Conservation (phyloP, 352 stramenopile species). For the Phytopythium chamaehyphon region DNA sequence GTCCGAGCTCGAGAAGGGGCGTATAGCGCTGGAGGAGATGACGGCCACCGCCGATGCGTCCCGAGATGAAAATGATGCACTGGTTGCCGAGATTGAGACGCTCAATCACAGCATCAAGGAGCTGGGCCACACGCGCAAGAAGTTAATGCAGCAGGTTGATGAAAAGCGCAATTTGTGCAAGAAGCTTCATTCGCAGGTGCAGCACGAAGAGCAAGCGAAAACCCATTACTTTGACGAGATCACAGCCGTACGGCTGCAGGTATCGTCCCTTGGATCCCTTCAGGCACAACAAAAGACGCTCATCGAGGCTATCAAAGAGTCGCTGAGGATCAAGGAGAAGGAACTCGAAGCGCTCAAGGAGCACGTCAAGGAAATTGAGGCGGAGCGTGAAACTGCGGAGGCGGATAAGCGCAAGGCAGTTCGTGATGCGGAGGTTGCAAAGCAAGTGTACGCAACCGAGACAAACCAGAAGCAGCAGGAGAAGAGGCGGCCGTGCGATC, state of each 20-base stretch:
- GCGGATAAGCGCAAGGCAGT: conserved; percentile 53
- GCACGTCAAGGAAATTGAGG: conserved; percentile 47
- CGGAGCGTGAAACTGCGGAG: conserved; percentile 44
- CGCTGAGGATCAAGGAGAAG: conserved; percentile 48
- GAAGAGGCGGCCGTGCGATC: conserved; percentile 47
- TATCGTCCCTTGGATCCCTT: conserved; percentile 65
- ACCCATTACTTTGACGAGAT: conserved; percentile 76
- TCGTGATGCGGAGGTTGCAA: conserved; percentile 55
- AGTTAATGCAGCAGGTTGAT: conserved; percentile 69
- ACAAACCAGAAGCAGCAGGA: conserved; percentile 52
- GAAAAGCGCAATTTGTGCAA: conserved; percentile 75
- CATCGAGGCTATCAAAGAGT: conserved; percentile 62
- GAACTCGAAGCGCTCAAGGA: conserved; percentile 71
- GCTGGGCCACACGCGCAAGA: conserved; percentile 62
- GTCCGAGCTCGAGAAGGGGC: conserved; percentile 27
- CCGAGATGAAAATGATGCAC: conserved; percentile 71
- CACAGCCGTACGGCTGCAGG: conserved; percentile 58
- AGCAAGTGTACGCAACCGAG: conserved; percentile 60
- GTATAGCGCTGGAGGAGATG: conserved; percentile 41
- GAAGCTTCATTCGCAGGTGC: conserved; percentile 62
- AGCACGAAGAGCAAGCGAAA: conserved; percentile 67
- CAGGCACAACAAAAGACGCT: conserved; percentile 76
- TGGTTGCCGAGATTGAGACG: conserved; percentile 69
- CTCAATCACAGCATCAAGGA: conserved; percentile 58
- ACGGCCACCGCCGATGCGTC: conserved; percentile 43